Evolutionary conservation across 2,329 filamentous ascomycete species (phyloP).

Genomic region (Colletotrichum kahawae): DNA sequence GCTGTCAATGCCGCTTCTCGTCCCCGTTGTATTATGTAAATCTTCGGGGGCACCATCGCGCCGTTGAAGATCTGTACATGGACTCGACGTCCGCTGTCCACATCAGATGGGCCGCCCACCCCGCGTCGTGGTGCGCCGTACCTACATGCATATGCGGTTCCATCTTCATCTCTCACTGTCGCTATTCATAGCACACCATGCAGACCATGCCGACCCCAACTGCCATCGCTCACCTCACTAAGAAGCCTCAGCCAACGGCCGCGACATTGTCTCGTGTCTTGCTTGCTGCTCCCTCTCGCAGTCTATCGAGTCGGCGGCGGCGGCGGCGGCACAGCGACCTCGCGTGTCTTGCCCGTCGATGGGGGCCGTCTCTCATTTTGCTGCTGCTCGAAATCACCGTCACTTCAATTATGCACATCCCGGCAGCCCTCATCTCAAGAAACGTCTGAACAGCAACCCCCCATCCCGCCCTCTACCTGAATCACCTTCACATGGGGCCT

Average conservation of each 20-base stretch:
- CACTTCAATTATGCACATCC: not conserved
- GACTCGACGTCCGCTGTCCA: not conserved
- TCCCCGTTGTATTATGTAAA: not conserved
- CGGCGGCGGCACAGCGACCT: not conserved
- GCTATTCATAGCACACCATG: not conserved
- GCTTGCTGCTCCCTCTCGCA: not conserved
- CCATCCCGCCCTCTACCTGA: not conserved
- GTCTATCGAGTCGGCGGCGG: not conserved
- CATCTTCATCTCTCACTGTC: not conserved
- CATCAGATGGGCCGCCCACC: not conserved
- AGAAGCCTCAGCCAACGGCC: not conserved
- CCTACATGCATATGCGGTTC: conserved; percentile 2
- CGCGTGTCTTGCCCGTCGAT: not conserved
- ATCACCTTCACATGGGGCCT: not conserved
- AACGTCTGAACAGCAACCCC: not conserved
- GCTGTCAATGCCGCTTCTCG: not conserved
- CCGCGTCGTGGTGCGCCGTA: not conserved
- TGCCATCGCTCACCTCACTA: not conserved
- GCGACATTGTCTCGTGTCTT: not conserved
- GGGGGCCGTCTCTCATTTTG: not conserved
- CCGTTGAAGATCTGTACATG: not conserved
- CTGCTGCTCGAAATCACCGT: not conserved
- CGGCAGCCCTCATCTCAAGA: not conserved
- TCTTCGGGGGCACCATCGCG: not conserved
- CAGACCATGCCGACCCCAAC: not conserved